Evolutionary conservation across 257 asterid genomes (phyloP).

Genomic region (Penstemon eatonii): DNA sequence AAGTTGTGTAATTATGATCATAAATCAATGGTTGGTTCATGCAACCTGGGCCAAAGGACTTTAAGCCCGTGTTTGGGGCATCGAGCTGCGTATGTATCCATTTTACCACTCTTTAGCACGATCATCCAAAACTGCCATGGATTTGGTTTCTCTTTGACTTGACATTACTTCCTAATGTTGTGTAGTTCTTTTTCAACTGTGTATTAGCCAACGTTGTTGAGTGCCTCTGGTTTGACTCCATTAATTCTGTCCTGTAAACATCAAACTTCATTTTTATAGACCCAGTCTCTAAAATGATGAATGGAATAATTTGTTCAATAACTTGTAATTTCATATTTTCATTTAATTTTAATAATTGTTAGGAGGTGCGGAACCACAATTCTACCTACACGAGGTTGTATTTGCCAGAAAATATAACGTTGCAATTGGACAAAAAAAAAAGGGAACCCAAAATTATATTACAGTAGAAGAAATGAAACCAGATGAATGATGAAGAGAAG

Average conservation of each 20-base stretch:
- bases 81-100: constrained; percentile 73
- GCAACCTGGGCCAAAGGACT: constrained; percentile 80
- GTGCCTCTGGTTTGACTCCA: constrained; percentile 46
- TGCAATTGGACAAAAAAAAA: too few relatives aligned
- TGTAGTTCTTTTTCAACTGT: constrained; percentile 70
- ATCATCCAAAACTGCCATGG: constrained; percentile 98
- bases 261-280: too few relatives aligned
- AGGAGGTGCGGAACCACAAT: constrained; percentile 12
- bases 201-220: constrained; percentile 45
- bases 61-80: constrained; percentile 69
- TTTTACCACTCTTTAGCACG: constrained; percentile 81
- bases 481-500: background rate
- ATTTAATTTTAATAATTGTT: too few relatives aligned
- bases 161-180: constrained; percentile 65
- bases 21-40: constrained; percentile 78
- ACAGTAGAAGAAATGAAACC: background rate
- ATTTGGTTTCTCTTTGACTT: constrained; percentile 57
- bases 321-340: too few relatives aligned
- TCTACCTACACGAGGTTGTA: background rate
- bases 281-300: too few relatives aligned
- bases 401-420: too few relatives aligned
- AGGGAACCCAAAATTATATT: background rate
- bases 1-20: constrained; percentile 57
- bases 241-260: too few relatives aligned
- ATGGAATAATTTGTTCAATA: too few relatives aligned